phyloP scores from a whole-genome alignment of 2,329 filamentous ascomycete species.

The Septoria petroselini region DNA sequence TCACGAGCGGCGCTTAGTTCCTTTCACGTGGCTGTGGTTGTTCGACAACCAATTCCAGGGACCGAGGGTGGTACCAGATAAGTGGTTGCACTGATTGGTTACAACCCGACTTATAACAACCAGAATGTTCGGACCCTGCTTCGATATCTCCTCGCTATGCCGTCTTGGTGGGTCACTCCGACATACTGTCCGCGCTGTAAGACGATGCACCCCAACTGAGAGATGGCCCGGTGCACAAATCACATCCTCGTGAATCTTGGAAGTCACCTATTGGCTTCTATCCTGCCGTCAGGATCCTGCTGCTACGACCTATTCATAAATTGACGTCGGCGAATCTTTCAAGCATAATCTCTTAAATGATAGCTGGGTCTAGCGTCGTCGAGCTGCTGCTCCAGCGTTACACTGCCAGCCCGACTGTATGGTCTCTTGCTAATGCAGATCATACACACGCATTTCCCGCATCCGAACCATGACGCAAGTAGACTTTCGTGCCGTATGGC shows the following conservation, averaged over 20 bases:
- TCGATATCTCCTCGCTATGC: slow-evolving; percentile 1
- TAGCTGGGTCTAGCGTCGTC: background rate
- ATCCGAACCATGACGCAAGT: background rate
- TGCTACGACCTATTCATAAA: no score
- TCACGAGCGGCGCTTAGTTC: background rate
- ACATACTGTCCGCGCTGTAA: no score
- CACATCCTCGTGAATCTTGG: no score
- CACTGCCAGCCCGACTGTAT: background rate
- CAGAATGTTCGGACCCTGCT: background rate
- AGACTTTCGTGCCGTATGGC: background rate
- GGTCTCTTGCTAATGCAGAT: background rate
- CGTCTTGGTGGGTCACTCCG: background rate
- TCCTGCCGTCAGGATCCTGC: no score
- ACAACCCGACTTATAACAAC: background rate
- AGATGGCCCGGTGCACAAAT: no score
- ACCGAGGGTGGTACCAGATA: no score
- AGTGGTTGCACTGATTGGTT: background rate
- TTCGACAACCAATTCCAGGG: slow-evolving; percentile 15
- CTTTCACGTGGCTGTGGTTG: background rate
- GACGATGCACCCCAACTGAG: no score
- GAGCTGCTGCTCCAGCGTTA: background rate
- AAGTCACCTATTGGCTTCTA: no score
- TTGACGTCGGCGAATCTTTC: no score
- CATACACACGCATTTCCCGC: background rate
- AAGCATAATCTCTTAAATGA: no score